Conservation (phyloP, 2,329 filamentous ascomycete species). For the Phyllosticta ampelicida region DNA sequence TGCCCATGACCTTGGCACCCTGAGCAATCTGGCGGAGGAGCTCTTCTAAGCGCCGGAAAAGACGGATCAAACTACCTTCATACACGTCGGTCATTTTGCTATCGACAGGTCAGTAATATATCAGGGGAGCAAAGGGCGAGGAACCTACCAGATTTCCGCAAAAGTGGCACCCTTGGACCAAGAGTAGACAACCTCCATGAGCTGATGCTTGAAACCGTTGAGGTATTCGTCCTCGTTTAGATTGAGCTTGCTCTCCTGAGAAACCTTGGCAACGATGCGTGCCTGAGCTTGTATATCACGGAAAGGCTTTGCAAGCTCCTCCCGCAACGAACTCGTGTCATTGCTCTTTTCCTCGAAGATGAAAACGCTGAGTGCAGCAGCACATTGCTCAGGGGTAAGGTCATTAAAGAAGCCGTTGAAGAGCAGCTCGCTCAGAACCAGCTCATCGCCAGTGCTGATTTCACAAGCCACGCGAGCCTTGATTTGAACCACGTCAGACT, state of each 20-base stretch:
- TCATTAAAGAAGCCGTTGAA: conserved; percentile 99
- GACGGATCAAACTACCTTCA: conserved; percentile 88
- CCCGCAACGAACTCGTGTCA: conserved; percentile 57
- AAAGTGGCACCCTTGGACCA: conserved; percentile 90
- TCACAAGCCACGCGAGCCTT: conserved; percentile 97
- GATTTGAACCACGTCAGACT: conserved; percentile 86
- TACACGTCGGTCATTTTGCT: conserved; percentile 99
- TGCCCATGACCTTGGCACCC: conserved; percentile 96
- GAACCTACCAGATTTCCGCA: conserved; percentile 81
- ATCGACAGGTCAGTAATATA: conserved; percentile 10
- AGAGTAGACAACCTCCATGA: conserved; percentile 91
- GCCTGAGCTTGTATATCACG: conserved; percentile 82
- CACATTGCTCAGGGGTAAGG: conserved; percentile 74
- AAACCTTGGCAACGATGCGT: conserved; percentile 81
- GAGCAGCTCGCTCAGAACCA: conserved; percentile 82
- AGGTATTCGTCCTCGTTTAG: conserved; percentile 95
- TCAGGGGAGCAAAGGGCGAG: background rate
- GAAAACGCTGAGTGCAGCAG: conserved; percentile 81
- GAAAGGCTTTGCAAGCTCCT: conserved; percentile 77
- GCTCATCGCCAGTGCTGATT: conserved; percentile 91
- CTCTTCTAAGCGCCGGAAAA: conserved; percentile 93
- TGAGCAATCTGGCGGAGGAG: conserved; percentile 89
- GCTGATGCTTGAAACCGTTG: conserved; percentile 77
- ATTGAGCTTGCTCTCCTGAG: conserved; percentile 83
- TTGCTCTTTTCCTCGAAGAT: conserved; percentile 96